These are phyloP conservation scores for Aspergillus fumigatus DNA, from an alignment of 2,329 filamentous ascomycete species.

Conservation along the genomic window DNA sequence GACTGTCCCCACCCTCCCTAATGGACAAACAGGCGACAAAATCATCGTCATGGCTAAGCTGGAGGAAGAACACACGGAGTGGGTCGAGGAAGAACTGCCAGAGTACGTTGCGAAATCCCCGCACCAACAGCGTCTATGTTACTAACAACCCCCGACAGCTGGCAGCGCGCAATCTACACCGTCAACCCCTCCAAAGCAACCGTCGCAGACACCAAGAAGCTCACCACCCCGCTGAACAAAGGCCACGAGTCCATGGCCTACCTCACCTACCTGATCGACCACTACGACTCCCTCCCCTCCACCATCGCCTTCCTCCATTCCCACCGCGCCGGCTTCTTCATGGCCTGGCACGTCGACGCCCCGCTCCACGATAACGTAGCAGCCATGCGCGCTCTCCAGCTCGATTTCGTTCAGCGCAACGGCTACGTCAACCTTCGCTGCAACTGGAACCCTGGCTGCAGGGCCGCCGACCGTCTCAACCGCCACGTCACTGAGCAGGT, in stretches of 20 bases:
- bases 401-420: constrained; percentile 48
- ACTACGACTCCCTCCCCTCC: constrained; percentile 47
- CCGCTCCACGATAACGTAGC: constrained; percentile 53
- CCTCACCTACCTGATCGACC: constrained; percentile 44
- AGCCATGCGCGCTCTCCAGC: constrained; percentile 46
- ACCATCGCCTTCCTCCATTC: constrained; percentile 54
- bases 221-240: constrained; percentile 39
- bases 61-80: constrained; percentile 41
- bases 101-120: constrained; percentile 32
- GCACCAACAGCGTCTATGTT: background rate
- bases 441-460: constrained; percentile 55
- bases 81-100: constrained; percentile 43
- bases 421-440: constrained; percentile 61
- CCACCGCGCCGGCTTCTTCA: constrained; percentile 45
- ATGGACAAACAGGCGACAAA: constrained; percentile 28
- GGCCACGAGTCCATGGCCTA: constrained; percentile 46
- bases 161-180: constrained; percentile 44
- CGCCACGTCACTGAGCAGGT: constrained; percentile 33
- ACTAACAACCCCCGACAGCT: constrained; percentile 24
- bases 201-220: constrained; percentile 14
- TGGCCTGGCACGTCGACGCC: constrained; percentile 56
- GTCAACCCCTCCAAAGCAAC: constrained; percentile 34
- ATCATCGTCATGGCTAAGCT: constrained; percentile 44
- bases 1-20: background rate
- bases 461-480: constrained; percentile 28